Evolutionary conservation across 805 yeast genomes (phyloP).

Genomic region (Wickerhamomyces pijperi): DNA sequence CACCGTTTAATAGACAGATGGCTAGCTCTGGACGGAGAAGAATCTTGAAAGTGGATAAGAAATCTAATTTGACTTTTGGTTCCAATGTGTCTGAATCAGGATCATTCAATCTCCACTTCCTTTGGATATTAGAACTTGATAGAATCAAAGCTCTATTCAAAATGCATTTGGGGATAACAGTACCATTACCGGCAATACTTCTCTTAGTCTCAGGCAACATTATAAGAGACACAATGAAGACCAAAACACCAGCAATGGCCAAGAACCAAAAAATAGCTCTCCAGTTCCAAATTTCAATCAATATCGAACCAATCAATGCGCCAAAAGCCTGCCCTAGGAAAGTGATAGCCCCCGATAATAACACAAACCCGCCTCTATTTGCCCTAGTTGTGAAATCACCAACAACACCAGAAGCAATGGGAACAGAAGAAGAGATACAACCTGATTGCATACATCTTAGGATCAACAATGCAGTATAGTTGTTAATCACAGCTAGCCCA

Average conservation of each 20-base stretch:
- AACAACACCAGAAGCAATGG: conserved; percentile 57
- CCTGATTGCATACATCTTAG: conserved; percentile 69
- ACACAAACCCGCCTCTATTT: conserved; percentile 63
- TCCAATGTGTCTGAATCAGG: conserved; percentile 23
- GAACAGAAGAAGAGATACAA: conserved; percentile 66
- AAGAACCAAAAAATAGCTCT: conserved; percentile 70
- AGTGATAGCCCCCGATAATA: conserved; percentile 52
- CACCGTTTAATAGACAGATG: conserved; percentile 41
- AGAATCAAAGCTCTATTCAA: conserved; percentile 38
- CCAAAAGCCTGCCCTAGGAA: conserved; percentile 71
- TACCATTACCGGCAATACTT: conserved; percentile 63
- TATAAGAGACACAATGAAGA: conserved; percentile 23
- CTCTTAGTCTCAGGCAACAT: conserved; percentile 70
- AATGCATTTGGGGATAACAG: conserved; percentile 35
- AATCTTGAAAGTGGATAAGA: conserved; percentile 31
- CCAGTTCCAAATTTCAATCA: conserved; percentile 47
- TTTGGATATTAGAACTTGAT: conserved; percentile 3
- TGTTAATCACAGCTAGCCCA: conserved; percentile 50
- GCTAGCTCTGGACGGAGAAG: conserved; percentile 32
- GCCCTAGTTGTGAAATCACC: conserved; percentile 61
- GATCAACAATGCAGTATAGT: conserved; percentile 50
- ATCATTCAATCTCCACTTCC: conserved; percentile 17
- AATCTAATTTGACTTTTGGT: conserved; percentile 16
- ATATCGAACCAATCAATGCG: conserved; percentile 48
- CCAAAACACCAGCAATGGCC: conserved; percentile 48